Base-by-base conservation (phyloP, 2,329 filamentous ascomycete genomes). In the Polytolypa hystricis region DNA sequence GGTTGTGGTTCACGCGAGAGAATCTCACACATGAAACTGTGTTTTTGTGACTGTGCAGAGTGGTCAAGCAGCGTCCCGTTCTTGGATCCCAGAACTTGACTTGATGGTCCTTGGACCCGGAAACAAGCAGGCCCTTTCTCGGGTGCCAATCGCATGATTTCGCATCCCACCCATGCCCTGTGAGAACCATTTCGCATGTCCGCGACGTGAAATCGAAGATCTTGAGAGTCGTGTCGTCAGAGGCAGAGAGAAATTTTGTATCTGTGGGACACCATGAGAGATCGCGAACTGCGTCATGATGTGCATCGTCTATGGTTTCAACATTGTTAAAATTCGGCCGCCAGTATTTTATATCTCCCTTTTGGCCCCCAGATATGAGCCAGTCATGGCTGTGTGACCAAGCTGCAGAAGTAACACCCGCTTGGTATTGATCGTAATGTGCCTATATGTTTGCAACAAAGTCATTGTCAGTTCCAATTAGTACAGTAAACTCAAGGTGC, bases 271-370 rank as follows among this genome's bases (percentile, higher is more conserved):
- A 84, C 60, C 96, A 96, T 6, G 89, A 82, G 26, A 98, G 68
- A 52, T 95, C 91, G 50, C 91, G 73, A 42, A 98, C 84, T 4
- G 89, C 81, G 54, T 95, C 86, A 33, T 77, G 76, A 55, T 96
- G 91, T 5, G 86, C 91, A 54, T 87, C 79, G 37, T 64, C 61
- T 37, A 98, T 84, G 36, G 84, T 87, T 60, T 96, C 85, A 41
- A 96, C 86, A 52, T 96, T 95, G 70, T 98, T 96, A 66, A 98
- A 95, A 58, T 96, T 98, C 20, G 89, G 85, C 59, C 95, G 86
- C 84, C 89, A 96, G 64, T 98, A 98, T 65, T 96, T 96, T 62
- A 98, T 81, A 44, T 91, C 74, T 39, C 91, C 91, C 49, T 91
- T 86, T 58, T 96, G 87, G 55, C 96, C 91, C 36, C 84, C 87